Conservation (phyloP, 2,329 filamentous ascomycete genomes). For the Lecanicillium sp. region DNA sequence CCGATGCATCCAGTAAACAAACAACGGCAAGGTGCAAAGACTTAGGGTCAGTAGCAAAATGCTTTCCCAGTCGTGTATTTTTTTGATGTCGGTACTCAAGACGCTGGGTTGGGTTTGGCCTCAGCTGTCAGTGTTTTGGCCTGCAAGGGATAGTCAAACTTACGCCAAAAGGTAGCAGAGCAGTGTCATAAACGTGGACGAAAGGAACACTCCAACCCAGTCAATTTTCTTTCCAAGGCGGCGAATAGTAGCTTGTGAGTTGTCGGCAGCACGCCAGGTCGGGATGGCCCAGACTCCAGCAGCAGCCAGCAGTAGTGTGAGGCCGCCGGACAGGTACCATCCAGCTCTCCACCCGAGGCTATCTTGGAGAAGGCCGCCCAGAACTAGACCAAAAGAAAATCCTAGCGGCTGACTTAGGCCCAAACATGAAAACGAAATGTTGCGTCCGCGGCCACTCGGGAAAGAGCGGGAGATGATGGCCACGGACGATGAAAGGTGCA, state of each 20-base stretch:
- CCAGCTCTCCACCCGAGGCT: constrained; percentile 39
- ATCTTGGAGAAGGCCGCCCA: constrained; percentile 40
- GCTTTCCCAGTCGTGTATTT: constrained; percentile 33
- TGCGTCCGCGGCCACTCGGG: constrained; percentile 24
- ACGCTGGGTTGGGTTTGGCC: constrained; percentile 17
- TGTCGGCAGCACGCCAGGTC: no score
- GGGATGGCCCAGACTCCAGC: no score
- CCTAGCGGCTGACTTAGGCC: constrained; percentile 40
- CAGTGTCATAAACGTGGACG: no score
- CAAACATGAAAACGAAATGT: constrained; percentile 33
- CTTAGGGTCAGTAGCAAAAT: constrained; percentile 38
- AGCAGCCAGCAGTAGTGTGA: no score
- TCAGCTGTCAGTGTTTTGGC: no score
- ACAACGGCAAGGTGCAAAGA: constrained; percentile 34
- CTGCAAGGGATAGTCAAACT: no score
- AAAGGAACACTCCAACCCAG: no score
- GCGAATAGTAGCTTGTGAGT: no score
- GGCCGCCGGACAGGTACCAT: constrained; percentile 35
- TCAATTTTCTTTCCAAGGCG: no score
- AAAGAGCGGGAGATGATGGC: constrained; percentile 25
- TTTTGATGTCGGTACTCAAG: constrained; percentile 29
- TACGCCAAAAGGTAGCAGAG: no score
- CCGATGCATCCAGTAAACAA: constrained; percentile 45
- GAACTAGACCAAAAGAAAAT: constrained; percentile 41
- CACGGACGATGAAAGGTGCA: constrained; percentile 27